Conservation (phyloP, 2,329 filamentous ascomycete species). For the Penicillium sp. region DNA sequence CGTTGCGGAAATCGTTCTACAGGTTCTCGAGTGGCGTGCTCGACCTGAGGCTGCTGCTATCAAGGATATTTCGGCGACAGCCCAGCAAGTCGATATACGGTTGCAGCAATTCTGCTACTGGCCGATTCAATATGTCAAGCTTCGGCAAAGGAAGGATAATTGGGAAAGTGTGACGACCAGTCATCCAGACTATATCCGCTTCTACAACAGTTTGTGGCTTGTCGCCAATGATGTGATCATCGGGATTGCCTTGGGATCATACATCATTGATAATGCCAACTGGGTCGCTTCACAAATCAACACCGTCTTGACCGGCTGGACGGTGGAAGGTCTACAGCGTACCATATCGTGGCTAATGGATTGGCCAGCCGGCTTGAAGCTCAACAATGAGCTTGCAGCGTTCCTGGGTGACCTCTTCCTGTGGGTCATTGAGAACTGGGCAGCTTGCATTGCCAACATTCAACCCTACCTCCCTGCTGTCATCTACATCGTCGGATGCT, state of each 20-base stretch:
- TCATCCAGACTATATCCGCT: slow-evolving; percentile 96
- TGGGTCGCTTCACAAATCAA: slow-evolving; percentile 80
- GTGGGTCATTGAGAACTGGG: slow-evolving; percentile 99
- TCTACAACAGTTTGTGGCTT: slow-evolving; percentile 98
- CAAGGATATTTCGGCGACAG: slow-evolving; percentile 93
- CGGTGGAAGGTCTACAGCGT: slow-evolving; percentile 77
- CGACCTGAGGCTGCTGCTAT: slow-evolving; percentile 75
- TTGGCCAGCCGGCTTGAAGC: slow-evolving; percentile 88
- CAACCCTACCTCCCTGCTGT: slow-evolving; percentile 77
- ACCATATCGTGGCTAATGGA: slow-evolving; percentile 96
- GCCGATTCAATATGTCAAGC: slow-evolving; percentile 91
- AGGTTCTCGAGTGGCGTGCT: slow-evolving; percentile 77
- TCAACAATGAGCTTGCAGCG: slow-evolving; percentile 88
- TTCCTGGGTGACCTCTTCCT: slow-evolving; percentile 94
- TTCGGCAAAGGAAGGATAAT: slow-evolving; percentile 82
- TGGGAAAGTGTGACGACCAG: slow-evolving; percentile 95
- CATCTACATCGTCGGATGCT: slow-evolving; percentile 89
- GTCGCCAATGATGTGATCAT: slow-evolving; percentile 99
- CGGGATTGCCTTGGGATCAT: slow-evolving; percentile 90
- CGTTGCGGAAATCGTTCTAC: slow-evolving; percentile 72
- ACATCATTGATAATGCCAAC: slow-evolving; percentile 89
- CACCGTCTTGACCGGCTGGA: slow-evolving; percentile 71
- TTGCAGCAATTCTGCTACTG: slow-evolving; percentile 98
- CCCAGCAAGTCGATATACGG: slow-evolving; percentile 94
- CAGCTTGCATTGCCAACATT: slow-evolving; percentile 74